Percentiles rank a stretch among this genome's conserved stretches.
phyloP scores from a whole-genome alignment of 2,329 filamentous ascomycete genomes.

The Chalaropsis thielavioides region DNA sequence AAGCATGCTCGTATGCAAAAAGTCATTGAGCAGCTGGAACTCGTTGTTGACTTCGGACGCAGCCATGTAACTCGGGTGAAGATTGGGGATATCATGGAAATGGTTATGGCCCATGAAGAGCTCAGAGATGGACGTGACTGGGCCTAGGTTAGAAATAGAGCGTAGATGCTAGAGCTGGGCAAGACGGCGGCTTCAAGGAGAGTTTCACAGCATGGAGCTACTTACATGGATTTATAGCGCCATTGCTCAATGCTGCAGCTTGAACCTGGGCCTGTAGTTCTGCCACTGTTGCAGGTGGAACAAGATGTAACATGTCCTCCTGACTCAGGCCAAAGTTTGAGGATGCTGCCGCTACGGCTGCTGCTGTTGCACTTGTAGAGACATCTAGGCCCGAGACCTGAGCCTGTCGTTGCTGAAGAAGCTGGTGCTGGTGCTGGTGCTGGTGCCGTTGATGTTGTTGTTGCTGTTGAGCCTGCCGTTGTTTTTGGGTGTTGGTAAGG shows the following conservation, averaged over 20 bases:
- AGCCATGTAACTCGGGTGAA: constrained; percentile 92
- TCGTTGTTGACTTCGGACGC: constrained; percentile 84
- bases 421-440: constrained; percentile 22
- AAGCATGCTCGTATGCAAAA: constrained; percentile 78
- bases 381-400: not conserved
- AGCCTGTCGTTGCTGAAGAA: constrained; percentile 21
- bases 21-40: constrained; percentile 93
- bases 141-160: not conserved
- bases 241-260: constrained; percentile 33
- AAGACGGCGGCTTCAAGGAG: not conserved
- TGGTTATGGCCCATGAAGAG: constrained; percentile 60
- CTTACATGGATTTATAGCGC: constrained; percentile 62
- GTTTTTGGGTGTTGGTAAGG: constrained; percentile 19
- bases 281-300: constrained; percentile 56
- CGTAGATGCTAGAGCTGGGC: not conserved
- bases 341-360: constrained; percentile 4
- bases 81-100: constrained; percentile 87
- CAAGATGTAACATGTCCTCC: constrained; percentile 47
- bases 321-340: constrained; percentile 30
- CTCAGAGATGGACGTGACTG: constrained; percentile 10
- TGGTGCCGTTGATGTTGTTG: constrained; percentile 21
- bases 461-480: constrained; percentile 23
- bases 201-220: constrained; percentile 20
- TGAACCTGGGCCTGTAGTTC: constrained; percentile 42
- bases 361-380: constrained; percentile 19